These are phyloP conservation scores for Ottelia alismoides DNA, from an alignment of 106 monocot genomes.

Conservation along the genomic window DNA sequence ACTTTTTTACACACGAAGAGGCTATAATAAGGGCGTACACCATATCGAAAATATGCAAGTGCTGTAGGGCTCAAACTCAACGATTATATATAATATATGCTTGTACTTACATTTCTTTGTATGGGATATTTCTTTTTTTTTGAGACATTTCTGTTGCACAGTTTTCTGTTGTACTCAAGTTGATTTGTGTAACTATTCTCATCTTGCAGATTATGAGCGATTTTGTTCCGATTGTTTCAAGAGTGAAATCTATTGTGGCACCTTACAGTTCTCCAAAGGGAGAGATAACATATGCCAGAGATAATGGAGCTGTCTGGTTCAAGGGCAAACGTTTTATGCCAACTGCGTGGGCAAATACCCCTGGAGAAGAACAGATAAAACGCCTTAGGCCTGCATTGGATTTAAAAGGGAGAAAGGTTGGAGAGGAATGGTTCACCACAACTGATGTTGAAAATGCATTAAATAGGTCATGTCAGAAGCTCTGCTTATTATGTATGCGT, in stretches of 20 bases:
- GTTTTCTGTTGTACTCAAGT: too few relatives aligned
- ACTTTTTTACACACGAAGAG: too few relatives aligned
- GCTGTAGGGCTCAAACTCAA: too few relatives aligned
- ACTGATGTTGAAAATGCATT: constrained; percentile 78
- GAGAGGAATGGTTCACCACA: constrained; percentile 97
- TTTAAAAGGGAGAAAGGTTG: constrained; percentile 93
- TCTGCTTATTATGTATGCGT: too few relatives aligned
- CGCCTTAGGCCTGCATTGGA: constrained; percentile 71
- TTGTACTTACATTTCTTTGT: too few relatives aligned
- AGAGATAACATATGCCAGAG: constrained; percentile 87
- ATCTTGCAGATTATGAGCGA: constrained; percentile 68
- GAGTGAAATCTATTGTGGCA: constrained; percentile 67
- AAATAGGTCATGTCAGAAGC: constrained; percentile 49
- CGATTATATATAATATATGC: too few relatives aligned
- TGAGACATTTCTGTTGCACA: too few relatives aligned
- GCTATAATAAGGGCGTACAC: too few relatives aligned
- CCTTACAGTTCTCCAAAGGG: constrained; percentile 73
- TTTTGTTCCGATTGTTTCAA: constrained; percentile 69
- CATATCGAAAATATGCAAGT: too few relatives aligned
- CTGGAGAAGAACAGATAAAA: constrained; percentile 90
- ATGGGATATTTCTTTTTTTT: too few relatives aligned
- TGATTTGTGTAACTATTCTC: too few relatives aligned
- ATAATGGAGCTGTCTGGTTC: constrained; percentile 94
- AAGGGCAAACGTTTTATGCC: constrained; percentile 84
- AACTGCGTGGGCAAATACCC: constrained; percentile 67